A percentile compares a stretch with the other conserved stretches of the same genome.
phyloP scores from a whole-genome alignment of 805 yeast species.

The Saccharomyces mikatae region DNA sequence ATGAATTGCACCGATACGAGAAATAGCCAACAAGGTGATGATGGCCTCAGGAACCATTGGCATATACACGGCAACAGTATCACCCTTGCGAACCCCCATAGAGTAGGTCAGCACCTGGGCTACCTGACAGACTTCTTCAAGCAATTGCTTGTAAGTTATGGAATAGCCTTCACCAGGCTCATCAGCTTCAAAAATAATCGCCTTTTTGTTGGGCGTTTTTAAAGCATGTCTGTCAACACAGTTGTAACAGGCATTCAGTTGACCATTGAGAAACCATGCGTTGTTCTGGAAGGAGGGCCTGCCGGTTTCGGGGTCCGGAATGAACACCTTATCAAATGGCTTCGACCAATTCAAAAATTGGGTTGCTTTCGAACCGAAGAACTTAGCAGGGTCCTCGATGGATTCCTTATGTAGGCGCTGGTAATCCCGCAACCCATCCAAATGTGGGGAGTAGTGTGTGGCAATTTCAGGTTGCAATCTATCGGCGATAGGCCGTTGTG shows the following conservation, averaged over 20 bases:
- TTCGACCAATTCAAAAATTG: conserved; percentile 72
- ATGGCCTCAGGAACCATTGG: conserved; percentile 84
- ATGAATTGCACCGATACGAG: conserved; percentile 76
- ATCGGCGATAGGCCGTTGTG: conserved; percentile 16
- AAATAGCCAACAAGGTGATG: conserved; percentile 66
- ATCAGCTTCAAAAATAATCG: conserved; percentile 76
- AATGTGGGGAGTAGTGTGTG: conserved; percentile 42
- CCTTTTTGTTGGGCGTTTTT: conserved; percentile 60
- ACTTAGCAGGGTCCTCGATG: conserved; percentile 67
- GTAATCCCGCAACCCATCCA: conserved; percentile 61
- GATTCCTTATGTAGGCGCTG: conserved; percentile 62
- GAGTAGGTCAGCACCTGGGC: conserved; percentile 55
- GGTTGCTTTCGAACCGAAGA: conserved; percentile 72
- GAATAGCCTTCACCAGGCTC: conserved; percentile 51
- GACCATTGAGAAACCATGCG: conserved; percentile 76
- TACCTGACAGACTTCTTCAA: conserved; percentile 60
- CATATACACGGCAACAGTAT: conserved; percentile 76
- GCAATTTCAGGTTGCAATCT: conserved; percentile 15
- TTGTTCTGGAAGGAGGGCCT: conserved; percentile 38
- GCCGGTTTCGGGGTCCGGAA: conserved; percentile 32
- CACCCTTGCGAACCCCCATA: conserved; percentile 71
- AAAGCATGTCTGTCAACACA: conserved; percentile 79
- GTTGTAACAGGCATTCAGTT: conserved; percentile 71
- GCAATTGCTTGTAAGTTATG: conserved; percentile 62
- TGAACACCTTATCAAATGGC: conserved; percentile 51